Base-by-base conservation (phyloP, 768 basidiomycete genomes). In the Lactarius hatsudake region DNA sequence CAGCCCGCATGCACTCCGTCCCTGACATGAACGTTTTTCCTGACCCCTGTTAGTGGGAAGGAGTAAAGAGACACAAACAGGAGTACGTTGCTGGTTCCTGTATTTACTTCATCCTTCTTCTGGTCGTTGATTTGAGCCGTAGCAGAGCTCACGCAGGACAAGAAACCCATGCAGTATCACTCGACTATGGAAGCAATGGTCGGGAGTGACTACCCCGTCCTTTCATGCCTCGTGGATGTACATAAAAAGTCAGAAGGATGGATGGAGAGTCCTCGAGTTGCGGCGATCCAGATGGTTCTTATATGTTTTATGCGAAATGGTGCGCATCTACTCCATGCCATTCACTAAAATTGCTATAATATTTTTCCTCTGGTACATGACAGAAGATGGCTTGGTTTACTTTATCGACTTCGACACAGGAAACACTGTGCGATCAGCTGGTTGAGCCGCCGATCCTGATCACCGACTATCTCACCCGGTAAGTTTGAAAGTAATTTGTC, bases 241-340 rank as follows among this genome's bases (percentile, higher is more conserved):
- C 87, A 87, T 68, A 76, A 87, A n/a, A 85, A 85, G 73, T 80
- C 85, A 7, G 75, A 72, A 1, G 93, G 88, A 2, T 97, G 93
- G 93, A 77, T 91, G 6, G 93, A 98, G 77, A 93, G 90, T 0
- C 89, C 93, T 1, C 76, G 85, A 64, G 76, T 79, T 0, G 63
- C 70, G 2, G 71, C 77, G 72, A 76, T 36, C 69, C 77, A 63
- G 60, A 74, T 12, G 38, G 38, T 15, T 13, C 12, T 13, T 13
- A 12, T 10, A 38, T 3, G 36, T 98, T 96, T 96, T 98, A 81
- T 98, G 96, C 76, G 96, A 98, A 76, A 98, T 98, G 96, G 96
- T 93, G 66, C 62, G 85, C 73, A 15, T 20, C 20, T 23, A 13
- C 32, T 7, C 26, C 18, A 62, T 63, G 3, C 36, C 28, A 15